phyloP scores from a whole-genome alignment of 1,139 yeast species.

The Zygotorulaspora mrakii region DNA sequence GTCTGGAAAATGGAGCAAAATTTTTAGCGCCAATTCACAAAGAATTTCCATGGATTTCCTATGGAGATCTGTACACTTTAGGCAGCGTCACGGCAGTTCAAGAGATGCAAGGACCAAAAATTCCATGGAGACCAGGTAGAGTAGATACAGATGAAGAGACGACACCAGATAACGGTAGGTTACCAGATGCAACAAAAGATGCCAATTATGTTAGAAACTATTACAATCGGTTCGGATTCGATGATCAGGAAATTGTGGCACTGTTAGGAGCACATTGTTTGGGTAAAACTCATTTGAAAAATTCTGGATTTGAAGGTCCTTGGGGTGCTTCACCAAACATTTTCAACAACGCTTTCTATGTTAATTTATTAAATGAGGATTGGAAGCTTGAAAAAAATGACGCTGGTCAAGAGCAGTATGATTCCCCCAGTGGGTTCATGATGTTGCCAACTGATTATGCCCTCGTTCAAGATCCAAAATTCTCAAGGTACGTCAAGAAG shows the following conservation, averaged over 20 bases:
- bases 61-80: constrained; percentile 86
- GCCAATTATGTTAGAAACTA: constrained; percentile 64
- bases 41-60: constrained; percentile 68
- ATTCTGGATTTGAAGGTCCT: constrained; percentile 84
- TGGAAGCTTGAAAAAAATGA: constrained; percentile 79
- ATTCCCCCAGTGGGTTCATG: constrained; percentile 76
- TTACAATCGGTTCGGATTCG: constrained; percentile 70
- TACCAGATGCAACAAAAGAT: constrained; percentile 78
- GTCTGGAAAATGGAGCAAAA: constrained; percentile 61
- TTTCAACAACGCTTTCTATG: constrained; percentile 77
- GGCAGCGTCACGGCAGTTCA: constrained; percentile 85
- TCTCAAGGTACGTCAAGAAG: constrained; percentile 60
- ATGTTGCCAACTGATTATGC: constrained; percentile 88
- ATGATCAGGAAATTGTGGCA: constrained; percentile 81
- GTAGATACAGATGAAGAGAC: constrained; percentile 45
- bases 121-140: constrained; percentile 87
- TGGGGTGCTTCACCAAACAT: constrained; percentile 90
- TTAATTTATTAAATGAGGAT: constrained; percentile 59
- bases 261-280: constrained; percentile 85
- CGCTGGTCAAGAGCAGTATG: constrained; percentile 66
- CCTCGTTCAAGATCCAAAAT: constrained; percentile 60
- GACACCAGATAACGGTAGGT: constrained; percentile 65
- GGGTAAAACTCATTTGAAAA: constrained; percentile 66
- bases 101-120: constrained; percentile 82
- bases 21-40: constrained; percentile 58